Conservation (phyloP, 176 grass and related monocot species). For the Avena sativa region DNA sequence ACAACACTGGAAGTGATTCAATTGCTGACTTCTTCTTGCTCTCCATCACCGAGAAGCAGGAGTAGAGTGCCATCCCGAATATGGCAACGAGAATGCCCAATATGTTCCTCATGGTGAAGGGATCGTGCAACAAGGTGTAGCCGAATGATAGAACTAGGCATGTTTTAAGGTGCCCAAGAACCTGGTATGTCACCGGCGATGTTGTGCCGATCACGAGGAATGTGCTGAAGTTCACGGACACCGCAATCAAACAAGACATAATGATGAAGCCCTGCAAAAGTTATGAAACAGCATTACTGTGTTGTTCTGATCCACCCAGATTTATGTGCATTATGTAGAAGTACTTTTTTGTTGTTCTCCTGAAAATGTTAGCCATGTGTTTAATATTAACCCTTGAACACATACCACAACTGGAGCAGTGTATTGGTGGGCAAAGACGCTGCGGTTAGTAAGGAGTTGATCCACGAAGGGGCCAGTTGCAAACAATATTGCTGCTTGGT, state of each 20-base stretch:
- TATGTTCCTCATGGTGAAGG: slow-evolving; percentile 80
- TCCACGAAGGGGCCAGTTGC: slow-evolving; percentile 82
- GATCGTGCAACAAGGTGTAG: slow-evolving; percentile 82
- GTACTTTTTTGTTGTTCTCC: background rate
- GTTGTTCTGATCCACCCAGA: background rate
- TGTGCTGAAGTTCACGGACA: slow-evolving; percentile 95
- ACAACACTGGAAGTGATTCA: slow-evolving; percentile 62
- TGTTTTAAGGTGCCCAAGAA: slow-evolving; percentile 94
- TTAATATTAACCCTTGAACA: background rate
- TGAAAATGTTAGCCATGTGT: background rate
- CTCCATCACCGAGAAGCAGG: slow-evolving; percentile 78
- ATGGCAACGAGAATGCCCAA: slow-evolving; percentile 87
- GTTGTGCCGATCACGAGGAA: slow-evolving; percentile 94
- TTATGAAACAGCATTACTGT: background rate
- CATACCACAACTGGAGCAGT: slow-evolving; percentile 69
- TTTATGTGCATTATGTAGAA: background rate
- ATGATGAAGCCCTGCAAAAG: slow-evolving; percentile 75
- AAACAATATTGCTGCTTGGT: slow-evolving; percentile 79
- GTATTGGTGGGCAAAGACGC: slow-evolving; percentile 72
- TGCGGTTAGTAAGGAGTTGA: slow-evolving; percentile 71
- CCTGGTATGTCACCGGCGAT: slow-evolving; percentile 94
- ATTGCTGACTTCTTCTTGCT: slow-evolving; percentile 69
- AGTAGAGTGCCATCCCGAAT: slow-evolving; percentile 88
- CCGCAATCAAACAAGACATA: slow-evolving; percentile 86
- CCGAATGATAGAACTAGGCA: slow-evolving; percentile 89